phyloP scores from a whole-genome alignment of 2,329 filamentous ascomycete genomes.

The Coniella lustricola region DNA sequence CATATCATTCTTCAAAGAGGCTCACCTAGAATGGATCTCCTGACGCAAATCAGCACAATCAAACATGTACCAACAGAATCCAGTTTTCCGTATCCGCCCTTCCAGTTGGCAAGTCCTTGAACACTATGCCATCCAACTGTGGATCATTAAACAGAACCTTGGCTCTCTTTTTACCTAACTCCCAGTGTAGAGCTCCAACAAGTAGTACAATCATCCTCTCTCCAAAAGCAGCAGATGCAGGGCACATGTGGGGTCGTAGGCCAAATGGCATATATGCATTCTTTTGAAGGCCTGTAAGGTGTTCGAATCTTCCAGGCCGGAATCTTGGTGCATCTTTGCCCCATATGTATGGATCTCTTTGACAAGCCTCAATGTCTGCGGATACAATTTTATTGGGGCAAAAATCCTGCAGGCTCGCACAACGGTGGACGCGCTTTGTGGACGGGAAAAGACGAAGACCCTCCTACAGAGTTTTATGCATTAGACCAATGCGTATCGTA shows the following conservation, averaged over 20 bases:
- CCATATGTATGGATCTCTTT: background rate
- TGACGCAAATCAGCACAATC: slow-evolving; percentile 27
- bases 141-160: background rate
- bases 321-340: background rate
- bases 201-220: background rate
- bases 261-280: background rate
- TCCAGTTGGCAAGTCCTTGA: background rate
- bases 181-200: background rate
- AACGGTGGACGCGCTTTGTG: background rate
- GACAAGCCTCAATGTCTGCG: background rate
- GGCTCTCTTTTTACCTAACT: background rate
- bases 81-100: background rate
- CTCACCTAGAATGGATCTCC: slow-evolving; percentile 44
- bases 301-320: background rate
- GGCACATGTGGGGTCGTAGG: background rate
- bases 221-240: background rate
- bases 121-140: background rate
- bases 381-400: background rate
- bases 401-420: background rate
- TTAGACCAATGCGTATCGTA: background rate
- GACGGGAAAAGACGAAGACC: background rate
- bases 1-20: too few species aligned
- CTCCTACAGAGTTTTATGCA: background rate
- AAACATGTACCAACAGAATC: background rate
- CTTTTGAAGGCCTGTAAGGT: background rate